Evolutionary conservation across 2,329 filamentous ascomycete genomes (phyloP).

Genomic region (Aspergillus pseudoterreus): DNA sequence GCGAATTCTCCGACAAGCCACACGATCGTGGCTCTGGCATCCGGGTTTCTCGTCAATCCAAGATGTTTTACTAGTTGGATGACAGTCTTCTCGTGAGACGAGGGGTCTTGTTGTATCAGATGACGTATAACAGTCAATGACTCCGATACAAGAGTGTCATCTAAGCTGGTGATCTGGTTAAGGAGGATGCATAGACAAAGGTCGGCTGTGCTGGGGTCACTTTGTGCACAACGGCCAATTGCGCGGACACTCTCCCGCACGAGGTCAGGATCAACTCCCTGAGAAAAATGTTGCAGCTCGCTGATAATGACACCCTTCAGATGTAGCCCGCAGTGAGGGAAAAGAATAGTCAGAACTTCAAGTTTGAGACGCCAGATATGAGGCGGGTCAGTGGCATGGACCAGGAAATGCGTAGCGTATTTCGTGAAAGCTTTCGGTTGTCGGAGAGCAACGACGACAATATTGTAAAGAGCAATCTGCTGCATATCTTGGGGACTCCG

Average conservation of each 20-base stretch:
- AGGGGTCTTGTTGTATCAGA: slow-evolving; percentile 85
- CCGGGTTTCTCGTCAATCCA: slow-evolving; percentile 80
- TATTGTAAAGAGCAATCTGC: slow-evolving; percentile 86
- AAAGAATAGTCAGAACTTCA: slow-evolving; percentile 85
- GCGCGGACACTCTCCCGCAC: slow-evolving; percentile 87
- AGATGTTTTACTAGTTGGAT: slow-evolving; percentile 86
- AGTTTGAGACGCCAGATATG: slow-evolving; percentile 89
- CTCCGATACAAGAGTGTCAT: slow-evolving; percentile 84
- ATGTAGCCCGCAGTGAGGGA: slow-evolving; percentile 72
- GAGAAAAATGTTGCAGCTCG: slow-evolving; percentile 90
- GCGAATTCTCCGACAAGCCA: slow-evolving; percentile 97
- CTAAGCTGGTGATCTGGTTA: slow-evolving; percentile 80
- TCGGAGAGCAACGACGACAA: slow-evolving; percentile 82
- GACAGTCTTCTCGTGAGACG: slow-evolving; percentile 77
- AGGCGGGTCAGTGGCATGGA: slow-evolving; percentile 72
- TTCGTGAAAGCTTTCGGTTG: slow-evolving; percentile 78
- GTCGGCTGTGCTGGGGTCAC: slow-evolving; percentile 64
- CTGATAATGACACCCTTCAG: slow-evolving; percentile 83
- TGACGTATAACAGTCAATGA: slow-evolving; percentile 93
- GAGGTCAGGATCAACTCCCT: slow-evolving; percentile 67
- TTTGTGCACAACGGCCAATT: slow-evolving; percentile 89
- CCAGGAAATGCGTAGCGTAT: slow-evolving; percentile 84
- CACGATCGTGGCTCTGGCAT: slow-evolving; percentile 88
- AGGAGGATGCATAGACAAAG: slow-evolving; percentile 80
- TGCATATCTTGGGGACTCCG: slow-evolving; percentile 83